Evolutionary conservation across 106 monocot species (phyloP), one percentile per base, ranked within the genome.

Genomic region (Agapanthus africanus): DNA sequence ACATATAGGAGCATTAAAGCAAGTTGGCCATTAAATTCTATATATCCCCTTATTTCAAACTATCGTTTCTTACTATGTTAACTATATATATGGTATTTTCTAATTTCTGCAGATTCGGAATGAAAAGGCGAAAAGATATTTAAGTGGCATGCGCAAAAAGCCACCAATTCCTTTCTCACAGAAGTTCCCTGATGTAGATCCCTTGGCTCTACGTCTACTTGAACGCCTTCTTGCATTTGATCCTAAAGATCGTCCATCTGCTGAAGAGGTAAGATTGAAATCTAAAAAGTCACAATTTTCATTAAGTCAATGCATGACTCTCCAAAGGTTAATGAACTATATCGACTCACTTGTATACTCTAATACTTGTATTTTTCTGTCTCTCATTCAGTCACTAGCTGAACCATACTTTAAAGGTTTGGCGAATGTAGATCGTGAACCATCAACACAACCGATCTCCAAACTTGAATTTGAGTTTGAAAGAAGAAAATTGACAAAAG

Each of bases 381-480:
- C 18, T 68, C 8, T 68, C 50, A 64, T 63, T 68, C 65, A 90
- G 89, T 85, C 85, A 59, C 70, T 90, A 46, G 71, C 63, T 61
- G 82, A 90, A 76, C 85, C 89, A 42, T 90, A 90, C 67, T 90
- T 90, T 44, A 52, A 40, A 78, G 56, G 72, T 72, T 74, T 90
- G 44, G 67, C 89, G 36, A 85, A 85, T 73, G 59, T 76, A 44
- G 85, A 90, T 33, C 74, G 77, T 66, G 89, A 90, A 66, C 89
- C 89, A 66, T 77, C 79, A 36, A 80, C 69, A 31, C 77, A 79
- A 21, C 79, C 89, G 16, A 90, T 90, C 36, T 80, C 89, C 11
- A 90, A 90, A 66, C 65, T 90, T 51, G 89, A 90, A 61, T 90
- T 90, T 78, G 89, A 90, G 49, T 90, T 90, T 75, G 89, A 90